Percentiles rank a stretch among this genome's conserved stretches.
Evolutionary conservation across 1,284 basidiomycete genomes (phyloP).

Genomic region (Cerrena zonata): DNA sequence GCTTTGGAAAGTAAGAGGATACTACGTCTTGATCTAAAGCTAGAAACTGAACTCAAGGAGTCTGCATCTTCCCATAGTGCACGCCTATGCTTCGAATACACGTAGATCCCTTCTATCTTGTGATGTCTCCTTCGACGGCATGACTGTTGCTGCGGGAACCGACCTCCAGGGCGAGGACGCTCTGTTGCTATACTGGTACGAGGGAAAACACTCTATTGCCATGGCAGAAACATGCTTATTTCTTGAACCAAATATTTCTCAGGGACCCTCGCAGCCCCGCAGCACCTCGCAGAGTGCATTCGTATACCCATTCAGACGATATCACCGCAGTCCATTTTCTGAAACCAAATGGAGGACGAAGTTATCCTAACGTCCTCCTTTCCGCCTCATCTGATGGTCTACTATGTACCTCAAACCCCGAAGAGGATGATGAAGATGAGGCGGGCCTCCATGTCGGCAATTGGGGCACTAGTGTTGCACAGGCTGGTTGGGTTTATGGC

Average conservation of each 20-base stretch:
- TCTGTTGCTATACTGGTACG: constrained; percentile 66
- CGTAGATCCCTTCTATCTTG: constrained; percentile 51
- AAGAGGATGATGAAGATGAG: constrained; percentile 72
- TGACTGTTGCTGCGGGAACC: constrained; percentile 65
- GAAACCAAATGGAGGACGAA: constrained; percentile 16
- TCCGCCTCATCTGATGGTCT: constrained; percentile 73
- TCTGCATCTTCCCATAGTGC: constrained; percentile 19
- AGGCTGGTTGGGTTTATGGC: constrained; percentile 58
- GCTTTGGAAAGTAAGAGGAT: constrained; percentile 53
- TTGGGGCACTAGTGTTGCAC: constrained; percentile 70
- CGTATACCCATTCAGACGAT: constrained; percentile 74
- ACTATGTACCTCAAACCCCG: constrained; percentile 57
- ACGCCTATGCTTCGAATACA: constrained; percentile 43
- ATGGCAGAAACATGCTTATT: not conserved
- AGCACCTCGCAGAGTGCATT: constrained; percentile 45
- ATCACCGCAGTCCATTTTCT: constrained; percentile 61
- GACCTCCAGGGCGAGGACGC: constrained; percentile 67
- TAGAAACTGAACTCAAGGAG: constrained; percentile 43
- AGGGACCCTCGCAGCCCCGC: constrained; percentile 58
- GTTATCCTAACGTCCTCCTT: constrained; percentile 39
- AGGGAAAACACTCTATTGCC: constrained; percentile 3
- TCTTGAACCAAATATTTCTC: too few species aligned
- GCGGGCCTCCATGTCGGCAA: constrained; percentile 63
- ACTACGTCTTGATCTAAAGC: constrained; percentile 10
- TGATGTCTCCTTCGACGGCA: constrained; percentile 62